Base-by-base conservation (phyloP, 2,329 filamentous ascomycete species). In the Dryadomyces quercus-mongolicae region DNA sequence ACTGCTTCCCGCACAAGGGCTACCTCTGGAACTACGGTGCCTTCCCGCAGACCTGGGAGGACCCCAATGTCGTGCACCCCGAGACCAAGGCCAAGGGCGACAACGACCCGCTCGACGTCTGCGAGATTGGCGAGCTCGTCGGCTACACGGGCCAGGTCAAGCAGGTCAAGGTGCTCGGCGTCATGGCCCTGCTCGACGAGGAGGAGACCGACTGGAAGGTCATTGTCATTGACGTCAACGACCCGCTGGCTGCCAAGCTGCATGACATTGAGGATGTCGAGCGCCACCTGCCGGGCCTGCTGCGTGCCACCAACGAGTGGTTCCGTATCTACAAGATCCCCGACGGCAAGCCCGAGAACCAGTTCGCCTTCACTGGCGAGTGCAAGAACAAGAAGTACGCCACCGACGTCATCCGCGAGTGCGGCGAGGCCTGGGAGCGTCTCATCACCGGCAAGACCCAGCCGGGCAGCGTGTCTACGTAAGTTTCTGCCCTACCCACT, bases 291-390 rank as follows among this genome's bases (percentile, higher is more conserved):
- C 93, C 93, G 58, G 93, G 93, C 65, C 88, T 98, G 57, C 82
- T 98, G 71, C 87, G 93, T 63, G 93, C 93, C 69, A 97, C 92
- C 70, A 98, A 98, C 70, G 93, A 98, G 80, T 98, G 93, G 93
- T 98, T 98, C 90, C 90, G 93, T 73, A 98, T 98, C 83, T 98
- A 98, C 86, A 98, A 98, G 82, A 98, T 98, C 75, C 93, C 93
- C 69, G 93, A 98, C 70, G 93, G 93, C 80, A 98, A 98, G 90
- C 91, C 92, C 66, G 93, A 98, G 86, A 98, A 98, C 84, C 93
- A 97, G 78, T 98, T 98, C 69, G 93, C 93, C 67, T 98, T 98
- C 80, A 96, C 91, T 57, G 93, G 93, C 78, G 93, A 98, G 81
- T 97, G 92, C 88, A 98, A 98, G 86, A 98, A 98, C 85, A 95